Base-by-base conservation (phyloP, 108 stramenopile species). In the Stephanodiscus triporus region DNA sequence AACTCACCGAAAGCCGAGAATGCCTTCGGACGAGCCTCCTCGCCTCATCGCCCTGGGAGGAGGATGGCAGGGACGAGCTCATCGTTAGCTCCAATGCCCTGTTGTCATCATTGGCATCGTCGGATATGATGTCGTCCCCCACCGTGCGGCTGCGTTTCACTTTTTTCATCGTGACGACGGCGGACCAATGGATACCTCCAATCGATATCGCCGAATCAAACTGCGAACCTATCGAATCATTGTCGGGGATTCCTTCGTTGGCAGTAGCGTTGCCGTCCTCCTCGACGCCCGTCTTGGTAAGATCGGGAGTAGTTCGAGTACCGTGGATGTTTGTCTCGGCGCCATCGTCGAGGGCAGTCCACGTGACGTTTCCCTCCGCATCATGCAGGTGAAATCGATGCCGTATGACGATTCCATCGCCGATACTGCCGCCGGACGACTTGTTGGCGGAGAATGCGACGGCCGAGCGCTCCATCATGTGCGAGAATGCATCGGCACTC, bases 1-100 rank as follows among this genome's bases (percentile, higher is more conserved):
- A 29, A 56, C 69, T 53, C 40, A 79, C 78, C 43, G 90, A 89
- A 5, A 93, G 74, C 29, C 81, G 74, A 22, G 89, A 88, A 76
- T 93, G 91, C 9, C 26, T 37, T 36, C 58, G 75, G 19, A 92
- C 91, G 61, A 87, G 73, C 50, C 53, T 17, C 14, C 24, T 4
- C 27, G 22, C 38, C 34, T 57, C 34, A 17, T 62, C 50, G 8
- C 20, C 49, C 24, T 61, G 74, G 42, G 30, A 68, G 42, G 19
- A 72, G 53, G 60, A 69, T 48, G 70, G 67, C 4, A 70, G 54
- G 42, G 71, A 59, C 64, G 78, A 59, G 48, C 59, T 80, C 47
- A 80, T 37, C 45, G 37, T 76, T 29, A 79, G 73, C 38, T 78
- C 54, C 42, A 79, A 51, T 37, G 47, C 32, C 32, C 27, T 64